Base-by-base conservation (phyloP, 1,284 basidiomycete genomes). In the Erythrobasidium hasegawianum region DNA sequence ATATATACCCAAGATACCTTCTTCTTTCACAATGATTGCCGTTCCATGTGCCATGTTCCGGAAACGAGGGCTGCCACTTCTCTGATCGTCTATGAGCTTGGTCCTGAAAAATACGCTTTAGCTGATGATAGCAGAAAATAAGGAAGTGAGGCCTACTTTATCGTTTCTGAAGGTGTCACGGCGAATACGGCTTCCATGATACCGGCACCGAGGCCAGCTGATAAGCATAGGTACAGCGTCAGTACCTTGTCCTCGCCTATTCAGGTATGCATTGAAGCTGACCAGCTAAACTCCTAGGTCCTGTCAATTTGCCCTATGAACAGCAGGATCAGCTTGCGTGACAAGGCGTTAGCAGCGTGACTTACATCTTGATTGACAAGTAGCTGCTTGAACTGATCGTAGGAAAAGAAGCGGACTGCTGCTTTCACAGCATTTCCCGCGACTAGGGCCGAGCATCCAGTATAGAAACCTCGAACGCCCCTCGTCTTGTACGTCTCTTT, bases 131-230 rank as follows among this genome's bases (percentile, higher is more conserved):
- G 18, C 29, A n/a, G 1, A 27, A 1, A 16, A 29, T 26, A 18
- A 11, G 27, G 62, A 5, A 47, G 22, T 4, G 20, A 13, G 13
- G 78, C 87, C 49, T 62, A 93, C 92, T 98, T 98, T 81, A 98
- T 97, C 0, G 95, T 97, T 78, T 98, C 95, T 8, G 90, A 93
- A 0, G 95, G 96, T 0, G 95, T 97, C 5, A 97, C 95, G 1
- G 94, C 95, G 67, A 97, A 86, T 26, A 97, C 77, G 0, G 95
- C 94, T 78, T 98, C 95, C 76, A 83, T 87, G 85, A 96, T 87
- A 10, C 96, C 95, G 1, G 96, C 96, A 49, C 92, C 93, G 3
- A 98, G 80, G 43, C 96, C 95, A 57, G 96, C 92, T 85, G 76
- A 22, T 20, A 26, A 24, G 18, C 22, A 9, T 29, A 57, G 26